Evolutionary conservation across 2,329 filamentous ascomycete species (phyloP).

Genomic region (Aspergillus latus): DNA sequence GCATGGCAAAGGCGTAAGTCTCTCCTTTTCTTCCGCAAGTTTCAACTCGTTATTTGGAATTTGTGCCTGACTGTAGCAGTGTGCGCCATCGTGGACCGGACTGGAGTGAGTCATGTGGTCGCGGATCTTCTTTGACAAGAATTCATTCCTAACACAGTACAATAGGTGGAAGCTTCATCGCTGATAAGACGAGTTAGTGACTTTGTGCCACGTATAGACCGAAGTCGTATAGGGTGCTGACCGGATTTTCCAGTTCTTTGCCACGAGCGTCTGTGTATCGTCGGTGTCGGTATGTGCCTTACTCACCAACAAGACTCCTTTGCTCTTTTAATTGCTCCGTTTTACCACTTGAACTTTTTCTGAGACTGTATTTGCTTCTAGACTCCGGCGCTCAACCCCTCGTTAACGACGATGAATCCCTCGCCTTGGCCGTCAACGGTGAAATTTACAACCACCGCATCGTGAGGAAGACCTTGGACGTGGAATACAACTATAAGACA

Average conservation of each 20-base stretch:
- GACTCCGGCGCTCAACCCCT: constrained; percentile 95
- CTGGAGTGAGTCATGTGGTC: constrained; percentile 74
- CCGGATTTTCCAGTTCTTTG: constrained; percentile 68
- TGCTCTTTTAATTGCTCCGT: neutral
- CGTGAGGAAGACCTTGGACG: constrained; percentile 81
- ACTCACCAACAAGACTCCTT: neutral
- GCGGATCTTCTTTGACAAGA: constrained; percentile 13
- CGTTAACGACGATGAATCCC: constrained; percentile 82
- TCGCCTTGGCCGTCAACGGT: constrained; percentile 95
- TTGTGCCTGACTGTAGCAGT: constrained; percentile 53
- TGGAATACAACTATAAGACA: constrained; percentile 94
- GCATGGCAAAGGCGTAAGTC: constrained; percentile 88
- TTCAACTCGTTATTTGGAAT: neutral
- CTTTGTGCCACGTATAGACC: neutral
- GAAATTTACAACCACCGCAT: constrained; percentile 99
- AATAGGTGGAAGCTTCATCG: constrained; percentile 80
- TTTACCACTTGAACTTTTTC: neutral
- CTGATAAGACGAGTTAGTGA: constrained; percentile 82
- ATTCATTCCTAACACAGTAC: constrained; percentile 22
- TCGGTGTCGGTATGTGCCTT: constrained; percentile 75
- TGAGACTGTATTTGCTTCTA: constrained; percentile 39
- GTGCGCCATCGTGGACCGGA: constrained; percentile 95
- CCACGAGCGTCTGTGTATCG: constrained; percentile 96
- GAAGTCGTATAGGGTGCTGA: constrained; percentile 20
- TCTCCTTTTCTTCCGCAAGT: constrained; percentile 1